These are phyloP conservation scores for Boletus bicolor DNA, from an alignment of 768 basidiomycete genomes.

Conservation along the genomic window DNA sequence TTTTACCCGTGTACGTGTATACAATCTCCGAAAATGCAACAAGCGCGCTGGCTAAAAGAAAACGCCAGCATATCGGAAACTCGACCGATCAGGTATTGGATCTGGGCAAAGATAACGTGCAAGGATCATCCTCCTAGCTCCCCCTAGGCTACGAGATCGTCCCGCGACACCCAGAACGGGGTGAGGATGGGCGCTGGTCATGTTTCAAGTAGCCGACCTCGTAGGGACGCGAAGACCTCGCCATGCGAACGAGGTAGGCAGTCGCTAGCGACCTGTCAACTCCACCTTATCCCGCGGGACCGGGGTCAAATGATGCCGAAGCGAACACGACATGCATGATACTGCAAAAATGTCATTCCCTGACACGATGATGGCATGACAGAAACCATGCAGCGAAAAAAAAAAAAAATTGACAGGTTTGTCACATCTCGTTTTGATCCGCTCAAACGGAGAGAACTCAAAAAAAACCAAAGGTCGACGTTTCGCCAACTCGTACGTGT, in stretches of 20 bases:
- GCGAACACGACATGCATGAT: not conserved
- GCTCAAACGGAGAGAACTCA: not conserved
- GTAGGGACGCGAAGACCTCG: not conserved
- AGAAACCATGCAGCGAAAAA: not conserved
- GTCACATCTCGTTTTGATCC: not conserved
- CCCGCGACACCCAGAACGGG: conserved; percentile 2
- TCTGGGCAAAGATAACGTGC: not conserved
- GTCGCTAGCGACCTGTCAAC: not conserved
- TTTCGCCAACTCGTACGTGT: not conserved
- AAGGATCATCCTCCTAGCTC: conserved; percentile 1
- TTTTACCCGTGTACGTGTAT: not conserved
- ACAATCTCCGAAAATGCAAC: not conserved
- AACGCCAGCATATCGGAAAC: conserved; percentile 17
- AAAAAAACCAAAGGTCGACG: too few species aligned
- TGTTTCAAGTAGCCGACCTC: not conserved
- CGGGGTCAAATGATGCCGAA: not conserved
- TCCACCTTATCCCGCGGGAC: not conserved
- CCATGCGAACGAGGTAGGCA: not conserved
- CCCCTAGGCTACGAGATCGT: conserved; percentile 7
- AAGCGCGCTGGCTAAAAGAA: not conserved
- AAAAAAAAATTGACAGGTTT: not conserved
- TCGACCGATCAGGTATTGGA: not conserved
- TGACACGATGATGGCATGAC: not conserved
- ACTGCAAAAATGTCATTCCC: not conserved
- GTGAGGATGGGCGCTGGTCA: not conserved